Evolutionary conservation across 108 stramenopile genomes (phyloP).

Genomic region (Stephanodiscus minutulus): DNA sequence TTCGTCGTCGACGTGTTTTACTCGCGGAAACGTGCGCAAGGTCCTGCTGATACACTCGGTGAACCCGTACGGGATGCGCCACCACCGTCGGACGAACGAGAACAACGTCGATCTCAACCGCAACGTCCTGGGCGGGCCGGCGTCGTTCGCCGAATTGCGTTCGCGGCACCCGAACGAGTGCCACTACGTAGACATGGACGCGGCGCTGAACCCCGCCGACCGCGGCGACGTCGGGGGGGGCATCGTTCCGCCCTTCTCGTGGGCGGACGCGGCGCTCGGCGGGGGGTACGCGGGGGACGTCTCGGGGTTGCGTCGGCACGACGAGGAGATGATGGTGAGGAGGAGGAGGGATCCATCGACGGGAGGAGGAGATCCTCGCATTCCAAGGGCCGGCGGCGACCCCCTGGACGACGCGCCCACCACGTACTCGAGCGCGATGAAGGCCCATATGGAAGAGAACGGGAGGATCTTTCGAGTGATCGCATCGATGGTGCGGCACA

Average conservation of each 20-base stretch:
- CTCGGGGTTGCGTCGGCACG: conserved; percentile 14
- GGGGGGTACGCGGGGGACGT: conserved; percentile 30
- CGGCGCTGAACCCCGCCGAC: conserved; percentile 34
- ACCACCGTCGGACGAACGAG: conserved; percentile 77
- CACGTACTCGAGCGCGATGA: neutral
- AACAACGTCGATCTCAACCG: conserved; percentile 88
- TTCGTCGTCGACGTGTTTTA: conserved; percentile 8
- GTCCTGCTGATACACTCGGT: conserved; percentile 81
- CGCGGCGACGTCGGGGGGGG: neutral
- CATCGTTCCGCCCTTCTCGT: conserved; percentile 32
- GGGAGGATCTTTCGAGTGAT: too few species aligned
- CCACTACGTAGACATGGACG: conserved; percentile 58
- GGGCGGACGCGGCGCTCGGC: conserved; percentile 22
- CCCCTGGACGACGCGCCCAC: neutral
- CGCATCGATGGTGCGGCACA: neutral
- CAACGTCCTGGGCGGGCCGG: conserved; percentile 50
- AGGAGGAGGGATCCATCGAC: neutral
- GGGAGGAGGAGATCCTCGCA: too few species aligned
- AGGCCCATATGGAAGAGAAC: too few species aligned
- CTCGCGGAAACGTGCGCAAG: conserved; percentile 38
- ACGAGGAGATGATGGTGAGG: neutral
- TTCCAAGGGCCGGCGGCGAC: too few species aligned
- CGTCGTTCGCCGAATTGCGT: conserved; percentile 45
- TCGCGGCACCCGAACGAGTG: conserved; percentile 61
- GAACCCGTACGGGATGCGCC: conserved; percentile 82